Evolutionary conservation across 257 asterid species (phyloP), one percentile per base, ranked within the genome.

Genomic region (Thymus quinquecostatus): DNA sequence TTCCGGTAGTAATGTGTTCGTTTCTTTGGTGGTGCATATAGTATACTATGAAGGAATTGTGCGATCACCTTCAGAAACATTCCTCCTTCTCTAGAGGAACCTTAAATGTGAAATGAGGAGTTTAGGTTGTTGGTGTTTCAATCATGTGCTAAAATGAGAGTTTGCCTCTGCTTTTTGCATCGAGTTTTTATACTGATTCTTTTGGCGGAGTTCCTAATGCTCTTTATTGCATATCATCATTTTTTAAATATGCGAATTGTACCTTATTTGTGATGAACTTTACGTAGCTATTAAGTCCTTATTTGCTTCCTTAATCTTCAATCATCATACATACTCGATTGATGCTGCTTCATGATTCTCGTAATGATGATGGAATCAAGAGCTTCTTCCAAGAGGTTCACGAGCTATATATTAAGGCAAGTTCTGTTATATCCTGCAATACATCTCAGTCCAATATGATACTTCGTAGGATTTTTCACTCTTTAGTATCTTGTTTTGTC

Each of bases 361-460:
- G 95, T 64, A 94, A 94, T 76, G 99, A 94, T 56, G 98, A 91
- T 81, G 99, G 99, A 65, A 91, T 94, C 82, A 94, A 94, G 83
- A 94, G 96, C 85, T 91, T 94, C 88, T 94, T 94, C 78, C 98
- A 90, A 74, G 97, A 92, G 80, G 98, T 92, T 74, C 98, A 92
- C 70, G 97, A 92, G 81, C 90, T 92, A 27, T 92, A 92, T 78
- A 85, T 92, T 73, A 90, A 92, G 97, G 97, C 82, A 73, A 79
- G 78, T 44, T 61, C 33, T 65, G 34, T 33, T 60, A 29, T 45
- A 40, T 29, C 33, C 68, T 64, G 14, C 62, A 36, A 45, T 60
- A 38, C 14, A 43, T 59, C 5, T 64, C 13, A 43, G 10, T 54
- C 30, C 30, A 1, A n/a, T 47, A 47, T 21, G 58, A 44, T 69